phyloP scores from a whole-genome alignment of 352 stramenopile genomes.

The Phytophthora foliorum region DNA sequence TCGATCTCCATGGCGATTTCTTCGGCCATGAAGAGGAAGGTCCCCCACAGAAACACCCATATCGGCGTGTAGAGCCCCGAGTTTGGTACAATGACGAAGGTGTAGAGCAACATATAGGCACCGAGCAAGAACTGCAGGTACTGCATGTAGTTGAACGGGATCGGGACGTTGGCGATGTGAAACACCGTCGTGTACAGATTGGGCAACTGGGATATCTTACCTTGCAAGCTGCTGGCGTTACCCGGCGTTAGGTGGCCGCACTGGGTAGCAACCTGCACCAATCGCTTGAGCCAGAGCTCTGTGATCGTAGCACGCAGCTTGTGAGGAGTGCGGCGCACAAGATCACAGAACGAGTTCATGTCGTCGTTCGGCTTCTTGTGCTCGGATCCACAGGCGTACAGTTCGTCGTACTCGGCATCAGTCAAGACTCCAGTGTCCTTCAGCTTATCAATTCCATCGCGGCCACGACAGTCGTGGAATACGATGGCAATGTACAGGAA shows the following conservation, averaged over 20 bases:
- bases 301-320: constrained; percentile 77
- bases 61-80: constrained; percentile 75
- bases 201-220: constrained; percentile 72
- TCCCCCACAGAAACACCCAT: constrained; percentile 83
- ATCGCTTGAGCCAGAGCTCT: constrained; percentile 80
- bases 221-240: constrained; percentile 69
- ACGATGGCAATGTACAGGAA: constrained; percentile 86
- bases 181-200: constrained; percentile 83
- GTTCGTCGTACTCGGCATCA: constrained; percentile 70
- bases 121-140: constrained; percentile 75
- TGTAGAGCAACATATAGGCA: constrained; percentile 83
- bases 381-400: constrained; percentile 72
- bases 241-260: constrained; percentile 60
- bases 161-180: constrained; percentile 85
- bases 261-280: constrained; percentile 67
- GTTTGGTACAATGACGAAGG: constrained; percentile 75
- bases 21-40: constrained; percentile 83
- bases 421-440: constrained; percentile 61
- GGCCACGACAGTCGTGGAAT: constrained; percentile 79
- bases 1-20: constrained; percentile 85
- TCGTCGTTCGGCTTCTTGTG: constrained; percentile 41
- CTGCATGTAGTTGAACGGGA: constrained; percentile 90
- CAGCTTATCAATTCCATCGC: constrained; percentile 71
- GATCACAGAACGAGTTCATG: constrained; percentile 49
- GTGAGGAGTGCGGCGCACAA: constrained; percentile 64